Evolutionary conservation across 768 basidiomycete species (phyloP), one percentile per base, ranked within the genome.

Genomic region (Artomyces pyxidatus): DNA sequence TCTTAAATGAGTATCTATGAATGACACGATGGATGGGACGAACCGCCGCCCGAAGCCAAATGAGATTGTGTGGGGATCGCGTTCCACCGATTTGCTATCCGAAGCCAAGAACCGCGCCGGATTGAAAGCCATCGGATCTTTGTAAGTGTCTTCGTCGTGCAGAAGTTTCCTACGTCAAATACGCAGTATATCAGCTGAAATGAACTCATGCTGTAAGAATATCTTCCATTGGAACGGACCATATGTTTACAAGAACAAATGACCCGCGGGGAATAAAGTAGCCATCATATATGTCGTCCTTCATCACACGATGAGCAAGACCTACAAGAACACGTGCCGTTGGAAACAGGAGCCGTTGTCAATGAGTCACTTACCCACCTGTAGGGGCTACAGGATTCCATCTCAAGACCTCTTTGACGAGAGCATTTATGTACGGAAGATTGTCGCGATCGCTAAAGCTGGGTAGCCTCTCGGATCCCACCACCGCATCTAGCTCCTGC

Each of bases 21-120:
- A 37, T 47, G 27, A 12, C 26, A 40, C n/a, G 22, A 17, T 32
- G 30, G 17, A 1, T 19, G 39, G 11, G 21, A 35, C 46, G 23
- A 17, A 59, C 59, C 64, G 52, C 23, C 63, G 55, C 17, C 66
- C 65, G 48, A 64, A 65, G 9, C 66, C 66, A 47, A 65, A 68
- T 23, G 49, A 56, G 37, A 55, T 50, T 6, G 41, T 40, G 6
- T 55, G 58, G 1, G 65, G 60, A 43, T 65, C 61, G 2, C 27
- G 45, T 48, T 64, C 59, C 2, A 63, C 47, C 14, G 50, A 29
- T 48, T 49, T 55, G 9, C 57, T 56, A 10, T 53, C 48, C 8
- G 54, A 45, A 3, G 56, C 28, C 2, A 65, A 37, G 51, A 59
- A 67, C 1, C 68, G 59, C 4, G 61, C 62, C 1, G 69, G 69